These are phyloP conservation scores for Mucor piriformis DNA, from an alignment of 371 early-diverging fungal species.

Conservation along the genomic window DNA sequence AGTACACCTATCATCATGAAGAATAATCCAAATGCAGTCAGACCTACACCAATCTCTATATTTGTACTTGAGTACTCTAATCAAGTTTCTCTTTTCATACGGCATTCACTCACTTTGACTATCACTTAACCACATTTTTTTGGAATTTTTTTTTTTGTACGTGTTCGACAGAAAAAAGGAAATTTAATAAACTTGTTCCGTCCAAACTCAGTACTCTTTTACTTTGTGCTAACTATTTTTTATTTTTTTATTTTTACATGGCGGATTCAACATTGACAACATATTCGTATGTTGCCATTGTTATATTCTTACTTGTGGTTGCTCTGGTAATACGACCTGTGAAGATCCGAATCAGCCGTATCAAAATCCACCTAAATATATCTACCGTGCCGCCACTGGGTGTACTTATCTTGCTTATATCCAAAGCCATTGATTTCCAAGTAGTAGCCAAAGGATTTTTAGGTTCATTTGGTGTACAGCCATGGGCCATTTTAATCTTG, in stretches of 20 bases:
- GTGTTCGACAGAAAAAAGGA: neutral
- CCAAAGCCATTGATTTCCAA: conserved; percentile 49
- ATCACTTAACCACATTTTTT: conserved; percentile 80
- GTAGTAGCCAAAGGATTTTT: conserved; percentile 65
- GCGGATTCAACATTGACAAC: conserved; percentile 24
- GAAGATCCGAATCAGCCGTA: conserved; percentile 37
- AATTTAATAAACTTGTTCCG: neutral
- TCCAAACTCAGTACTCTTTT: neutral
- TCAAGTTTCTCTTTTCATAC: no score
- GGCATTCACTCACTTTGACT: conserved; percentile 83
- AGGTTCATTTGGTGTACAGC: conserved; percentile 70
- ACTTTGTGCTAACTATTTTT: neutral
- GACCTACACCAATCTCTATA: conserved; percentile 92
- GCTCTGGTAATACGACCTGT: conserved; percentile 58
- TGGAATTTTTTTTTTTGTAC: neutral
- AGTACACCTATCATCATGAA: conserved; percentile 92
- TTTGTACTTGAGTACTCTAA: no score
- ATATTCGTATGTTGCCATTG: conserved; percentile 59
- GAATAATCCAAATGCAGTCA: conserved; percentile 94
- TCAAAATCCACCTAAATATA: conserved; percentile 55
- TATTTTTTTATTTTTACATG: neutral
- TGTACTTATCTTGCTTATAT: conserved; percentile 63
- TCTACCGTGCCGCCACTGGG: conserved; percentile 72
- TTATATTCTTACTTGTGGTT: conserved; percentile 54
- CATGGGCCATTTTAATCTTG: conserved; percentile 77